These are phyloP conservation scores for Daldinia decipiens DNA, from an alignment of 495 filamentous ascomycete species.

Conservation along the genomic window DNA sequence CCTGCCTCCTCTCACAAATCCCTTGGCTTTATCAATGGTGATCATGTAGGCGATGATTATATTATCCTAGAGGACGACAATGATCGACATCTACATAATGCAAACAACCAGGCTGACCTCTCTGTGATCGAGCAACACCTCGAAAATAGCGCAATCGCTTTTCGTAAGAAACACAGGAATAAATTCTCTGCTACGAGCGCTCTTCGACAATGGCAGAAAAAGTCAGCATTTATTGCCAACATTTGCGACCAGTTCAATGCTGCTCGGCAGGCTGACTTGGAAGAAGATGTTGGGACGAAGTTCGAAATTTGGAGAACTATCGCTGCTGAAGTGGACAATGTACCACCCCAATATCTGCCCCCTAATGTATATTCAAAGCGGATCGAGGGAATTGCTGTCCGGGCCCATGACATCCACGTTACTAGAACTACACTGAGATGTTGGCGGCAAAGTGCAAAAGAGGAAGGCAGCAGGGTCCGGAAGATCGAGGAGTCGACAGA, in stretches of 20 bases:
- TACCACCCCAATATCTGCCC: slow-evolving; percentile 34
- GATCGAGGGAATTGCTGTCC: slow-evolving; percentile 42
- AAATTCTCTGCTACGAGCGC: slow-evolving; percentile 40
- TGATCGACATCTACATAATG: slow-evolving; percentile 7
- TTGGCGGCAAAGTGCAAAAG: slow-evolving; percentile 40
- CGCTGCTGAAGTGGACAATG: slow-evolving; percentile 26
- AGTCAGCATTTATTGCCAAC: slow-evolving; percentile 36
- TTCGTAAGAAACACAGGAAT: slow-evolving; percentile 39
- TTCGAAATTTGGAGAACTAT: slow-evolving; percentile 42
- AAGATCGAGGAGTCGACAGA: slow-evolving; percentile 71
- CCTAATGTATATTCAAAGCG: slow-evolving; percentile 46
- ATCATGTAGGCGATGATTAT: background rate
- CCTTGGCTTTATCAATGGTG: background rate
- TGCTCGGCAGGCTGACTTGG: slow-evolving; percentile 41
- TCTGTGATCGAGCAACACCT: slow-evolving; percentile 36
- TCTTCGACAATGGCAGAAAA: slow-evolving; percentile 45
- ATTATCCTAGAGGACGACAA: background rate
- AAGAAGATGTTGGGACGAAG: slow-evolving; percentile 34
- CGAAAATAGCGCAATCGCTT: slow-evolving; percentile 39
- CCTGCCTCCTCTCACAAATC: background rate
- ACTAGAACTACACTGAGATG: slow-evolving; percentile 30
- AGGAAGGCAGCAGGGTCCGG: slow-evolving; percentile 29
- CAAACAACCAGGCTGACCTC: slow-evolving; percentile 24
- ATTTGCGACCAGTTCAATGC: slow-evolving; percentile 43
- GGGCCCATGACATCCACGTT: slow-evolving; percentile 40